Percentiles rank a stretch among this genome's conserved stretches.
phyloP scores from a whole-genome alignment of 495 filamentous ascomycete genomes.

The Penicillium atrosanguineum region DNA sequence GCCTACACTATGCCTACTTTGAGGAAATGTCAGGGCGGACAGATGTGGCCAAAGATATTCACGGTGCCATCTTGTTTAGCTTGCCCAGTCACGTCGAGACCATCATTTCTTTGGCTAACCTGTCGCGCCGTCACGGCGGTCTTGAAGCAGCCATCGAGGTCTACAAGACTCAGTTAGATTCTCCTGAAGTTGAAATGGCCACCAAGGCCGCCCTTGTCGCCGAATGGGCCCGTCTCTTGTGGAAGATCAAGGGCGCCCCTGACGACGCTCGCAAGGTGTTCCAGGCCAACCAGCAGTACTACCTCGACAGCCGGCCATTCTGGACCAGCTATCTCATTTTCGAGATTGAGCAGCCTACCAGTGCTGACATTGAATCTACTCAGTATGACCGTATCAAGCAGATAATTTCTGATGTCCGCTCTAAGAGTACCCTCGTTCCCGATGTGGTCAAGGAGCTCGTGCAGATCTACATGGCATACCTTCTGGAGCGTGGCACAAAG shows the following conservation, averaged over 20 bases:
- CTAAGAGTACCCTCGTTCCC: slow-evolving; percentile 68
- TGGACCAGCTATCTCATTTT: slow-evolving; percentile 89
- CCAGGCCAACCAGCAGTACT: slow-evolving; percentile 77
- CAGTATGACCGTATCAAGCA: slow-evolving; percentile 74
- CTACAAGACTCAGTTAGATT: slow-evolving; percentile 77
- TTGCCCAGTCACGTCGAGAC: slow-evolving; percentile 80
- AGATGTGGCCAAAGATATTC: slow-evolving; percentile 78
- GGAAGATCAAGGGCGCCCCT: slow-evolving; percentile 83
- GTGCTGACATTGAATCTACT: slow-evolving; percentile 56
- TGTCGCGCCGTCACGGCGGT: slow-evolving; percentile 79
- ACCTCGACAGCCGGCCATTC: slow-evolving; percentile 84
- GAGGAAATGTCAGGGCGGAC: slow-evolving; percentile 79
- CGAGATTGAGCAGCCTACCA: slow-evolving; percentile 84
- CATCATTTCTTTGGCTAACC: slow-evolving; percentile 83
- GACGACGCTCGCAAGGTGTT: slow-evolving; percentile 87
- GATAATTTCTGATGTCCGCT: slow-evolving; percentile 74
- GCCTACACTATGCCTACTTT: slow-evolving; percentile 90
- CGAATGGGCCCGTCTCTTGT: slow-evolving; percentile 85
- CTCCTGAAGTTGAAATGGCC: slow-evolving; percentile 65
- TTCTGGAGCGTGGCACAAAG: slow-evolving; percentile 80
- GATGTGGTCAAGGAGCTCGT: slow-evolving; percentile 72
- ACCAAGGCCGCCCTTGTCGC: slow-evolving; percentile 85
- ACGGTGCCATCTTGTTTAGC: slow-evolving; percentile 69
- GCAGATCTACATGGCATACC: slow-evolving; percentile 76
- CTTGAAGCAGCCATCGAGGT: slow-evolving; percentile 85